Evolutionary conservation across 106 monocot species (phyloP), one percentile per base, ranked within the genome.

Genomic region (Ottelia alismoides): DNA sequence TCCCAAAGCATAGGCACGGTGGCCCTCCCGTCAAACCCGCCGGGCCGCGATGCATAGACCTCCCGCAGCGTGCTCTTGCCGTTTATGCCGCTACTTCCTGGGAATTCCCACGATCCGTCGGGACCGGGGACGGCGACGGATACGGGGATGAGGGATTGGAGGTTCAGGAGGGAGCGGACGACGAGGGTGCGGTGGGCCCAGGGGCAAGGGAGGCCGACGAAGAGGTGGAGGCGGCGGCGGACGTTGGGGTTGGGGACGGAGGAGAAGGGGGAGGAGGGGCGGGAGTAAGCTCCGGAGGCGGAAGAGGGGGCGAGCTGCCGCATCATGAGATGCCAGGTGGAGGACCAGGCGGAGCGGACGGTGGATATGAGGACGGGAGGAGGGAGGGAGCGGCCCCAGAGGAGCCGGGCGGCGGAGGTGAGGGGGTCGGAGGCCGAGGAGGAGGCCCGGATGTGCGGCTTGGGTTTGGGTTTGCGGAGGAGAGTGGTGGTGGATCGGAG

Each of bases 1-100:
- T 85, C 88, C 88, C 96, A 96, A 21, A 96, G 88, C 96, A 96
- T 85, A 23, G 96, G 96, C 27, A 96, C 96, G 23, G 88, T 85
- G 54, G 88, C 70, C 47, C 96, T 74, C 27, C 96, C 96, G 20
- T 79, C 68, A 51, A 73, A 88, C 18, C 94, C 84, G 1, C 78
- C 81, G 9, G 35, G 28, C 22, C 72, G 75, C 71, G 63, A 45
- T 52, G 52, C 40, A 47, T 96, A 96, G 11, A 96, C 78, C 31
- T 96, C 85, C 60, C 66, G 65, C 74, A 96, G 58, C 48, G 66
- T 88, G 51, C 80, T 44, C 56, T 44, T 28, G 24, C 76, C 81
- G 21, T 65, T 66, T 2, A 57, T 74, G 25, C 28, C 22, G 32
- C 84, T 80, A 2, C 47, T 40, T 7, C 82, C 70, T 9, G 78